phyloP scores from a whole-genome alignment of 345 rosid genomes.

The Raphanus sativus region DNA sequence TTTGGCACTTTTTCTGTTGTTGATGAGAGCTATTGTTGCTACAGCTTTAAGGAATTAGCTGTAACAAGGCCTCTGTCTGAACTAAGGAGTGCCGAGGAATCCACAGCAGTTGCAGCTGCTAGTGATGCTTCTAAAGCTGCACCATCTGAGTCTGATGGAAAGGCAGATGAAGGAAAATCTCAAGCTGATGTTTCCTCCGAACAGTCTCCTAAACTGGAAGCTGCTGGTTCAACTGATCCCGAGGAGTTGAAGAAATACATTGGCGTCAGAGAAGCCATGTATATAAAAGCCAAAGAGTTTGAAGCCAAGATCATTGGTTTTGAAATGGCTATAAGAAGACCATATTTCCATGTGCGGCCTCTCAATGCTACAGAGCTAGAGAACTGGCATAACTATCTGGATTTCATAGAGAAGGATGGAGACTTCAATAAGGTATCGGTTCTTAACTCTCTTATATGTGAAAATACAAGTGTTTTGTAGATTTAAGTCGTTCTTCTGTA shows the following conservation, averaged over 20 bases:
- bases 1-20: not conserved
- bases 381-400: conserved; percentile 18
- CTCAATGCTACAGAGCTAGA: conserved; percentile 19
- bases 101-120: not conserved
- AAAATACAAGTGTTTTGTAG: not conserved
- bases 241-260: conserved; percentile 4
- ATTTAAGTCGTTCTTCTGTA: not conserved
- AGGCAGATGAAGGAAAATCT: not conserved
- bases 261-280: conserved; percentile 12
- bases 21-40: not conserved
- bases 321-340: conserved; percentile 17
- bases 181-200: conserved; percentile 3
- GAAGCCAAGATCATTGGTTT: conserved; percentile 7
- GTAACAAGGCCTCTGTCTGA: conserved; percentile 4
- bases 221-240: not conserved
- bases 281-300: conserved; percentile 2
- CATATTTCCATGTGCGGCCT: conserved; percentile 20
- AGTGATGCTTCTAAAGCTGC: not conserved
- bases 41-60: conserved; percentile 11
- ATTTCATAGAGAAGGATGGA: not conserved
- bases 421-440: conserved; percentile 10
- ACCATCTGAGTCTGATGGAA: conserved; percentile 1
- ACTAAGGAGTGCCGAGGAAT: not conserved
- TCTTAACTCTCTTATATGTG: not conserved
- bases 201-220: not conserved